Conservation (phyloP, 1,284 basidiomycete species). For the Neonothopanus nambi region DNA sequence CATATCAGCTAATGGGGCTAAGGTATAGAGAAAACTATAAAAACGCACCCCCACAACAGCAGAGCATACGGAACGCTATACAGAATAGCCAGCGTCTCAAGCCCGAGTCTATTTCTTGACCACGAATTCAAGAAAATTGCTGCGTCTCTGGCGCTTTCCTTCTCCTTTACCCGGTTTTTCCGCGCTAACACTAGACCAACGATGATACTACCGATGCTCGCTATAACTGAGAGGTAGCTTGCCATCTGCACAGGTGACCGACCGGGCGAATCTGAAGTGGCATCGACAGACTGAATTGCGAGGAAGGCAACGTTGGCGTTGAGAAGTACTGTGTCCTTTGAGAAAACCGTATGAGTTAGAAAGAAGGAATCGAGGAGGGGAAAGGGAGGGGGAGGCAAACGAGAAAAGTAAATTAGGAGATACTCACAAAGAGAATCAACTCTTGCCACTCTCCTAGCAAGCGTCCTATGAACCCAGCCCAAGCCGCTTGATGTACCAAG, state of each 20-base stretch:
- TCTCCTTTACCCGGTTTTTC: conserved; percentile 37
- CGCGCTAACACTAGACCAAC: conserved; percentile 39
- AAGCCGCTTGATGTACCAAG: conserved; percentile 37
- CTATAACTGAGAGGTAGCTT: conserved; percentile 39
- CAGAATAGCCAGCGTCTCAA: conserved; percentile 44
- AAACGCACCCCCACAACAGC: conserved; percentile 48
- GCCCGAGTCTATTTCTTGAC: conserved; percentile 27
- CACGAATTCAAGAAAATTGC: conserved; percentile 21
- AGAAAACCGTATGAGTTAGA: too few species aligned
- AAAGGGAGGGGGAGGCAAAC: too few species aligned
- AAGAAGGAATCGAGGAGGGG: too few species aligned
- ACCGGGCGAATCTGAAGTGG: conserved; percentile 19
- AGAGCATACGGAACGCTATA: conserved; percentile 49
- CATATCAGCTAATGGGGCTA: background rate
- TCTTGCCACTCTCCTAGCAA: conserved; percentile 51
- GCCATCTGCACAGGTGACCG: conserved; percentile 35
- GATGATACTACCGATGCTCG: conserved; percentile 40
- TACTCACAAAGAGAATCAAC: conserved; percentile 50
- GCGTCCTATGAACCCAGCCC: conserved; percentile 41
- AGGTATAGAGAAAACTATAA: background rate
- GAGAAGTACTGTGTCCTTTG: conserved; percentile 44
- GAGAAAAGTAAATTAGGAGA: too few species aligned
- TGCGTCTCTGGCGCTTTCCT: conserved; percentile 32
- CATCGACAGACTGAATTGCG: conserved; percentile 36
- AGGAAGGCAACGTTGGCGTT: conserved; percentile 44